Evolutionary conservation across 495 filamentous ascomycete genomes (phyloP), one percentile per base, ranked within the genome.

Genomic region (Hyaloscypha finlandica): DNA sequence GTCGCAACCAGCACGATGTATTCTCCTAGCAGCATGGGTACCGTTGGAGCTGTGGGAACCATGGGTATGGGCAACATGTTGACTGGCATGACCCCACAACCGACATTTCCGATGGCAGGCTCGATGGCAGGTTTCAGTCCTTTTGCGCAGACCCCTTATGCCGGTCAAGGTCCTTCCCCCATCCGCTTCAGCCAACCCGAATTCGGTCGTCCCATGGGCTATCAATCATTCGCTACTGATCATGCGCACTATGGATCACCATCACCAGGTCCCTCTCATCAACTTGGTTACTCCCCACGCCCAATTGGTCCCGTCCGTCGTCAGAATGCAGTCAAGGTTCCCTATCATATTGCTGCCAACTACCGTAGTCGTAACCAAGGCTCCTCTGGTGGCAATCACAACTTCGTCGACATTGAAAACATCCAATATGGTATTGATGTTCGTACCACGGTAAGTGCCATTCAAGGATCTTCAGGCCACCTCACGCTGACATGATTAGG

Each of bases 391-490:
- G 71, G 76, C 30, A 75, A 79, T 54, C 84, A 88, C 65, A 86
- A 91, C 72, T 90, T 90, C 68, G 89, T 91, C 11, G 89, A 92
- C 68, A 77, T 87, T 59, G 80, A 82, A 62, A 83, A 84, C 20
- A 91, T 92, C 73, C 83, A 83, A 37, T 80, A 83, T 51, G 89
- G 89, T 8, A 80, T 84, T 59, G 90, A 93, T 75, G 86, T 90
- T 61, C 85, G 90, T 25, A 93, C 89, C 16, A 92, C 90, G 0
- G 90, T 92, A 79, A 73, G 86, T 79, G 60, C 63, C 35, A 61
- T 71, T 76, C n/a, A 74, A 69, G 11, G 0, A 37, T 42, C 29
- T 60, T 25, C 30, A 5, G 22, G 33, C 61, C 67, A 45, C 61
- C 77, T 65, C 74, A 63, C 33, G 22, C 20, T 29, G 29, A 56